These are phyloP conservation scores for Omphalotus olearius DNA, from an alignment of 1,284 basidiomycete genomes.

Conservation along the genomic window DNA sequence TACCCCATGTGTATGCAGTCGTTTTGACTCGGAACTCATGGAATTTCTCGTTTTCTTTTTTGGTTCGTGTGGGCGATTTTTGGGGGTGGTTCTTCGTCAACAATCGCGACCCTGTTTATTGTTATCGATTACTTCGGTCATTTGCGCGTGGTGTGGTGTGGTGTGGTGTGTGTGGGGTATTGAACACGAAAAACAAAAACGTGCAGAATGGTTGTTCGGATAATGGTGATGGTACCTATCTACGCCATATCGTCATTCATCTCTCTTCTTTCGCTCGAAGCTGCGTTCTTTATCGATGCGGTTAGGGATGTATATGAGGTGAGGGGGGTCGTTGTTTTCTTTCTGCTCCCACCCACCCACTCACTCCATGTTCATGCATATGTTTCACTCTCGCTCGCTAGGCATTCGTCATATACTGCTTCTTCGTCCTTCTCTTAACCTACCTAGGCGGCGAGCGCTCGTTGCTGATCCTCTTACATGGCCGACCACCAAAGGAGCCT, in stretches of 20 bases:
- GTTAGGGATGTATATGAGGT: constrained; percentile 97
- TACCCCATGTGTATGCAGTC: too few relatives aligned
- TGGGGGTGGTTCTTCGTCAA: too few relatives aligned
- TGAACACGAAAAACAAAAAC: too few relatives aligned
- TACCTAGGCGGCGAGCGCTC: constrained; percentile 94
- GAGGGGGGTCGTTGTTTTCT: constrained; percentile 20
- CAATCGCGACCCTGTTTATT: too few relatives aligned
- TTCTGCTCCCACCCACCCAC: neutral
- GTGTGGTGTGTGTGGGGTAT: too few relatives aligned
- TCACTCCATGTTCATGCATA: too few relatives aligned
- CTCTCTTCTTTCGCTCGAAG: constrained; percentile 90
- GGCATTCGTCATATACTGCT: constrained; percentile 97
- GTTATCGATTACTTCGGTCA: too few relatives aligned
- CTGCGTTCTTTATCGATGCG: constrained; percentile 95
- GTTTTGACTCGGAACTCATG: too few relatives aligned
- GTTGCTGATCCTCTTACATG: constrained; percentile 87
- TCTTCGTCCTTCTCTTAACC: constrained; percentile 77
- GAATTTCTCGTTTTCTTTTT: too few relatives aligned
- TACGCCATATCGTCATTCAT: constrained; percentile 92
- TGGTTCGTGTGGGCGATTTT: too few relatives aligned
- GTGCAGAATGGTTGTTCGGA: constrained; percentile 85
- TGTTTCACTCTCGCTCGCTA: constrained; percentile 24
- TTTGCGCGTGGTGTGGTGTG: too few relatives aligned
- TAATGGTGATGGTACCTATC: constrained; percentile 96
- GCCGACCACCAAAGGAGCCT: constrained; percentile 82